These are phyloP conservation scores for Colletotrichum destructivum DNA, from an alignment of 2,329 filamentous ascomycete species.

Conservation along the genomic window DNA sequence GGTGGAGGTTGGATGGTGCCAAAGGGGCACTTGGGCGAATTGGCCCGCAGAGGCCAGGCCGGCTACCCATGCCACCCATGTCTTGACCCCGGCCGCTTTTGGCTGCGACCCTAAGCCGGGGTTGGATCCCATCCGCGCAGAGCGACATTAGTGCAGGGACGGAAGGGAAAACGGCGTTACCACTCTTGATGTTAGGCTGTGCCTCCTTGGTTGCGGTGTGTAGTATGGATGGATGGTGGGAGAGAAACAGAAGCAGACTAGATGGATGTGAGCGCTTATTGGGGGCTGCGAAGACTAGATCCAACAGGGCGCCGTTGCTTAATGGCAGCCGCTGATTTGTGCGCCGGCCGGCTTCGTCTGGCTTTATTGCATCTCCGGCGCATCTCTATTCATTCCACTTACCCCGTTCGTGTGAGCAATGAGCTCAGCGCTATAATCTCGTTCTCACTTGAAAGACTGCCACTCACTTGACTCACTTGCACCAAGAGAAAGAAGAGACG, in stretches of 20 bases:
- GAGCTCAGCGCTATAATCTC: slow-evolving; percentile 30
- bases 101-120: slow-evolving; percentile 24
- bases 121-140: slow-evolving; percentile 37
- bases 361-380: slow-evolving; percentile 23
- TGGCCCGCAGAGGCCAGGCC: slow-evolving; percentile 32
- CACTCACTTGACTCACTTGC: not conserved
- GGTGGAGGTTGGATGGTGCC: slow-evolving; percentile 41
- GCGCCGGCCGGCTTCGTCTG: slow-evolving; percentile 9
- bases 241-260: slow-evolving; percentile 16
- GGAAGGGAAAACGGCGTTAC: slow-evolving; percentile 25
- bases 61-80: slow-evolving; percentile 17
- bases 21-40: slow-evolving; percentile 35
- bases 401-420: slow-evolving; percentile 26
- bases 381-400: slow-evolving; percentile 3
- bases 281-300: slow-evolving; percentile 17
- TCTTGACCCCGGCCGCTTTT: slow-evolving; percentile 5
- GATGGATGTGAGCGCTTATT: slow-evolving; percentile 23
- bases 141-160: slow-evolving; percentile 9
- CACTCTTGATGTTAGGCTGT: slow-evolving; percentile 31
- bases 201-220: slow-evolving; percentile 3
- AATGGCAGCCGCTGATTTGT: slow-evolving; percentile 21
- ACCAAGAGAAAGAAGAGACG: slow-evolving; percentile 5
- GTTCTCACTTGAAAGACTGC: slow-evolving; percentile 2
- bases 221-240: slow-evolving; percentile 16
- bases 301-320: slow-evolving; percentile 15